phyloP scores from a whole-genome alignment of 345 rosid genomes.

The Syzygium grande region DNA sequence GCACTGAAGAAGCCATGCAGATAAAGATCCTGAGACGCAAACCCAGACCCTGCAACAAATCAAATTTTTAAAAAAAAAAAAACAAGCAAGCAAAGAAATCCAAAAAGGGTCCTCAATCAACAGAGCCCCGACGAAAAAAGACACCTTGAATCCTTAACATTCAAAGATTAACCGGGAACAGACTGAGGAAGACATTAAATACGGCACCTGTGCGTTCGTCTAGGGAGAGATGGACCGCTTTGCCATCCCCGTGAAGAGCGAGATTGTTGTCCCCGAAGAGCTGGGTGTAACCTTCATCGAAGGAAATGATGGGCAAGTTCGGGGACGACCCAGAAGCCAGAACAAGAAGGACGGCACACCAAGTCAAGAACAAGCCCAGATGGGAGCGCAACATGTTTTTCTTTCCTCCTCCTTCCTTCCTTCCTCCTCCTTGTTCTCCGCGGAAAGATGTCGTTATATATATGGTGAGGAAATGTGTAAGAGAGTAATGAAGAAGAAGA shows the following conservation, averaged over 20 bases:
- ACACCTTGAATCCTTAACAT: not conserved
- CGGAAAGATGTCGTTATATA: not conserved
- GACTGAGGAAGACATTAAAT: not conserved
- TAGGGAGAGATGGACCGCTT: slow-evolving; percentile 68
- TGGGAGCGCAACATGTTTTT: slow-evolving; percentile 20
- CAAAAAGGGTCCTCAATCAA: not conserved
- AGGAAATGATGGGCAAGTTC: slow-evolving; percentile 46
- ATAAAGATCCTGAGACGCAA: slow-evolving; percentile 89
- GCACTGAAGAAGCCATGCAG: slow-evolving; percentile 94
- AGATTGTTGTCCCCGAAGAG: slow-evolving; percentile 87
- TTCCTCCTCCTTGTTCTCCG: not conserved
- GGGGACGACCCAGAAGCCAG: slow-evolving; percentile 46
- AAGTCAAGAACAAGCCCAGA: slow-evolving; percentile 18
- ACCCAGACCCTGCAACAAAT: slow-evolving; percentile 77
- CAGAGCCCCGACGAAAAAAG: not conserved
- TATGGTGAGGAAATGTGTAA: not conserved
- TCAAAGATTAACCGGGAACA: not conserved
- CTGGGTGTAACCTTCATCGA: slow-evolving; percentile 88
- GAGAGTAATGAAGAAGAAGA: not conserved
- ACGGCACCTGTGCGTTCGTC: slow-evolving; percentile 78
- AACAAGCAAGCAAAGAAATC: not conserved
- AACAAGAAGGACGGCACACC: slow-evolving; percentile 23
- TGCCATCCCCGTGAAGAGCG: slow-evolving; percentile 66
- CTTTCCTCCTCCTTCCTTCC: not conserved
- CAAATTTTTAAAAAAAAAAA: not conserved